Evolutionary conservation across 306 rosid species (phyloP).

Genomic region (Carpinus fangiana): DNA sequence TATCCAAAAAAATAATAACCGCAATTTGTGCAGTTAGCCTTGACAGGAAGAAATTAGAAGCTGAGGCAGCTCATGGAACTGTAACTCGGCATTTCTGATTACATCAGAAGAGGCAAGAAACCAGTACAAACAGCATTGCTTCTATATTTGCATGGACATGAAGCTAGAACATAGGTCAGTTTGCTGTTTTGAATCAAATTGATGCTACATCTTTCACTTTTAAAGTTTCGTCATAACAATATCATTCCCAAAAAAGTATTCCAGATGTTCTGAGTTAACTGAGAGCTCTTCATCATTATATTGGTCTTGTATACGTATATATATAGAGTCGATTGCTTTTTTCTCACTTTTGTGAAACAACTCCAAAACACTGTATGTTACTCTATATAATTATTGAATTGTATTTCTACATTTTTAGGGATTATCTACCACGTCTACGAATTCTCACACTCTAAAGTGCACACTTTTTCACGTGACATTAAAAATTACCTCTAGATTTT

Average conservation of each 20-base stretch:
- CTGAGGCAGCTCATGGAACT: constrained; percentile 99
- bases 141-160: constrained; percentile 98
- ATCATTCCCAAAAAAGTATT: not conserved
- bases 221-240: constrained; percentile 1
- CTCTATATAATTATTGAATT: too few relatives aligned
- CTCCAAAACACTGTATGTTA: not conserved
- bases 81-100: constrained; percentile 91
- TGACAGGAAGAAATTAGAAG: constrained; percentile 93
- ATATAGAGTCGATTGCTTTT: not conserved
- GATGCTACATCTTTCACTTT: constrained; percentile 7
- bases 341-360: not conserved
- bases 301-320: too few relatives aligned
- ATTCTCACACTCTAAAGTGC: too few relatives aligned
- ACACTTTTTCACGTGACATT: too few relatives aligned
- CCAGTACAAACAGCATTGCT: constrained; percentile 98
- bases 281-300: not conserved
- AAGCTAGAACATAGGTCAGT: constrained; percentile 84
- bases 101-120: constrained; percentile 91
- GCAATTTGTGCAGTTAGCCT: constrained; percentile 68
- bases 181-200: constrained; percentile 13
- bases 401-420: too few relatives aligned
- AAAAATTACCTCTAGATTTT: too few relatives aligned
- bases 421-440: too few relatives aligned
- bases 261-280: not conserved
- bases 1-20: too few relatives aligned